Evolutionary conservation across 768 basidiomycete genomes (phyloP).

Genomic region (Mycena capillaripes): DNA sequence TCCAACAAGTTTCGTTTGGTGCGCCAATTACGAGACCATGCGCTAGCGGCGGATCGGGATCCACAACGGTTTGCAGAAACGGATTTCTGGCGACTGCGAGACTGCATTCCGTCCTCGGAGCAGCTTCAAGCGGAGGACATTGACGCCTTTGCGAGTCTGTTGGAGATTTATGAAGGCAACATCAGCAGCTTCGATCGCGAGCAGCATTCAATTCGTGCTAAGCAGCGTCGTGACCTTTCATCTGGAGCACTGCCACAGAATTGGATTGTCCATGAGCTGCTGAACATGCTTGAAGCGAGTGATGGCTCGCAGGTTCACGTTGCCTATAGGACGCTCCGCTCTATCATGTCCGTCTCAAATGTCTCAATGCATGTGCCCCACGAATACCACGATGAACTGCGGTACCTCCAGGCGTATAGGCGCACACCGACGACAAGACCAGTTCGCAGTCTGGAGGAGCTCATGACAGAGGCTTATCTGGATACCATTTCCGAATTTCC

Average conservation of each 20-base stretch:
- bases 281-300: slow-evolving; percentile 70
- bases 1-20: slow-evolving; percentile 86
- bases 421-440: slow-evolving; percentile 49
- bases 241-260: slow-evolving; percentile 53
- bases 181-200: slow-evolving; percentile 74
- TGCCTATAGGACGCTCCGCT: slow-evolving; percentile 78
- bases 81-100: slow-evolving; percentile 90
- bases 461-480: slow-evolving; percentile 51
- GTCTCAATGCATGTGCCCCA: slow-evolving; percentile 48
- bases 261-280: slow-evolving; percentile 65
- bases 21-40: slow-evolving; percentile 69
- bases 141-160: slow-evolving; percentile 77
- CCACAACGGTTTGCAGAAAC: slow-evolving; percentile 63
- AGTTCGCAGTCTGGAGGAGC: slow-evolving; percentile 53
- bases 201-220: slow-evolving; percentile 58
- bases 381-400: slow-evolving; percentile 61
- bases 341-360: slow-evolving; percentile 61
- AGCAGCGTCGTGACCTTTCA: slow-evolving; percentile 50
- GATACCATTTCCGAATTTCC: slow-evolving; percentile 65
- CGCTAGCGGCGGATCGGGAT: slow-evolving; percentile 53
- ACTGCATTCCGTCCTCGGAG: slow-evolving; percentile 71
- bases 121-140: slow-evolving; percentile 77
- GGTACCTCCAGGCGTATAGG: slow-evolving; percentile 63
- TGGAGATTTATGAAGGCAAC: slow-evolving; percentile 70
- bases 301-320: slow-evolving; percentile 63